Evolutionary conservation across 768 basidiomycete genomes (phyloP).

Genomic region (Mycena maculata): DNA sequence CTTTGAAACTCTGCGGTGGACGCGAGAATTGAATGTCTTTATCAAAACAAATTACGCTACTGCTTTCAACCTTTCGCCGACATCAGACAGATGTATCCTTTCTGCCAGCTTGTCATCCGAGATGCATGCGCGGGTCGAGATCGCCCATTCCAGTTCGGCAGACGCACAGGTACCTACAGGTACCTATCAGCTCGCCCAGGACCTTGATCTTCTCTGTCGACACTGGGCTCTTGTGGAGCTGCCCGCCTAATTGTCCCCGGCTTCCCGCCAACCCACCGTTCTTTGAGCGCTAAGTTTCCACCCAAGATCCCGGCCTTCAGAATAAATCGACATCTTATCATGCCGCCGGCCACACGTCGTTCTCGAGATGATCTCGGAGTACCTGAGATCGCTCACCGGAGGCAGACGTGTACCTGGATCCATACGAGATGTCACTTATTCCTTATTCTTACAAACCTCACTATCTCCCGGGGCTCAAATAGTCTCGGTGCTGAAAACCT

Average conservation of each 20-base stretch:
- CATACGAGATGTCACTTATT: slow-evolving; percentile 28
- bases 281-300: background rate
- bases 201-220: slow-evolving; percentile 29
- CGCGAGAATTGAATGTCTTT: too few relatives aligned
- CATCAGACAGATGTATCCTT: background rate
- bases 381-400: slow-evolving; percentile 24
- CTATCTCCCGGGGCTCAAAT: slow-evolving; percentile 25
- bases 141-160: slow-evolving; percentile 4
- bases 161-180: background rate
- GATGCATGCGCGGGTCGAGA: slow-evolving; percentile 17
- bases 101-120: slow-evolving; percentile 5
- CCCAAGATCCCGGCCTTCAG: background rate
- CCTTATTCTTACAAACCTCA: slow-evolving; percentile 16
- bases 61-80: too few relatives aligned
- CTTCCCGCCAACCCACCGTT: background rate
- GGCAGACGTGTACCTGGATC: slow-evolving; percentile 29
- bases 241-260: background rate
- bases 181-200: background rate
- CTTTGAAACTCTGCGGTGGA: too few relatives aligned
- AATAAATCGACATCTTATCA: background rate
- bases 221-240: background rate
- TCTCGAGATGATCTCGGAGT: slow-evolving; percentile 15
- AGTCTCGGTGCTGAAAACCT: slow-evolving; percentile 1
- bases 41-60: too few relatives aligned
- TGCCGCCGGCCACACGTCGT: slow-evolving; percentile 12